These are phyloP conservation scores for Spiromastix sp. DNA, from an alignment of 2,329 filamentous ascomycete species.

Conservation along the genomic window DNA sequence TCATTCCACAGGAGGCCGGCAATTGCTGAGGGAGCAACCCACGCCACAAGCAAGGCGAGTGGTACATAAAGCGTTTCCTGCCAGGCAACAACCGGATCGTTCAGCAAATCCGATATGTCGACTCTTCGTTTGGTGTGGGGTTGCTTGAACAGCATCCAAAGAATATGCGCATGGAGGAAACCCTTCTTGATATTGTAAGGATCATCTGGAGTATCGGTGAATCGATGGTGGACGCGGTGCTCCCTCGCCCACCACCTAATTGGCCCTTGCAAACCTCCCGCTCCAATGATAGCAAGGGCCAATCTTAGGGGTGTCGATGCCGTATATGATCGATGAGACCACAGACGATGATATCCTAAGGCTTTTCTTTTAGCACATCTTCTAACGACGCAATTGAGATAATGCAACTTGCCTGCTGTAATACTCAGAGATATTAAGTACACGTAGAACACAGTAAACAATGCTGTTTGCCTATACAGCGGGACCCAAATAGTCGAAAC, in stretches of 20 bases:
- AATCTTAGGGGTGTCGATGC: constrained; percentile 64
- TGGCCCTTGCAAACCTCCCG: constrained; percentile 73
- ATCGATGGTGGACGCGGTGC: constrained; percentile 79
- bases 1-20: constrained; percentile 71
- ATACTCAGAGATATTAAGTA: constrained; percentile 74
- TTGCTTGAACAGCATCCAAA: constrained; percentile 90
- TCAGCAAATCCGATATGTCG: constrained; percentile 79
- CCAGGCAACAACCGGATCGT: constrained; percentile 73
- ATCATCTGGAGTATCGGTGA: constrained; percentile 85
- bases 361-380: constrained; percentile 6
- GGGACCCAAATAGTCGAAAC: constrained; percentile 71
- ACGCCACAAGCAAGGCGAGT: constrained; percentile 63
- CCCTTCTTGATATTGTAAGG: constrained; percentile 85
- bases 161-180: constrained; percentile 69
- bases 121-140: constrained; percentile 77
- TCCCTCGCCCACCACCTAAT: constrained; percentile 82
- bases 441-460: constrained; percentile 70
- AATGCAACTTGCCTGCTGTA: constrained; percentile 56
- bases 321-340: constrained; percentile 78
- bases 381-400: too few species aligned
- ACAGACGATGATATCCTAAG: constrained; percentile 65
- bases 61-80: constrained; percentile 81
- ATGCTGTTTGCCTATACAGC: constrained; percentile 56
- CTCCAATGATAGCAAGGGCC: constrained; percentile 70
- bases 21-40: constrained; percentile 63